These are phyloP conservation scores for Phytopythium boreale DNA, from an alignment of 352 stramenopile species.

Conservation along the genomic window DNA sequence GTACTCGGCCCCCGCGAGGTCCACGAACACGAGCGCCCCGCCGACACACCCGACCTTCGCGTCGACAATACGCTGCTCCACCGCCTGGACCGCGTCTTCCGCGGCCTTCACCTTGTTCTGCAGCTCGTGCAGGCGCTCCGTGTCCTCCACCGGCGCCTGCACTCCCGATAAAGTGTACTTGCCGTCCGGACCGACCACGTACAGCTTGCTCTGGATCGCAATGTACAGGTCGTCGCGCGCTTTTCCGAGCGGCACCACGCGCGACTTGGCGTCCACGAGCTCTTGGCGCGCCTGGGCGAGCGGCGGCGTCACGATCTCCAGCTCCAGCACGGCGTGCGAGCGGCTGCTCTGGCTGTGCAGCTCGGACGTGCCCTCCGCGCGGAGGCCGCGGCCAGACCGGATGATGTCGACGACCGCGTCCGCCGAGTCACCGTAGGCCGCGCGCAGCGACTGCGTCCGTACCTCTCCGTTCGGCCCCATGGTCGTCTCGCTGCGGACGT, in stretches of 20 bases:
- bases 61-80: conserved; percentile 15
- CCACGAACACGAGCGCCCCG: conserved; percentile 45
- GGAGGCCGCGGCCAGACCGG: conserved; percentile 10
- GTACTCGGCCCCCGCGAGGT: conserved; percentile 56
- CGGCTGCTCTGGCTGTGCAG: conserved; percentile 47
- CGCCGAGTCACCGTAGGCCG: conserved; percentile 23
- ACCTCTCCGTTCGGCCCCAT: conserved; percentile 39
- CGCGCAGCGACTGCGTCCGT: conserved; percentile 35
- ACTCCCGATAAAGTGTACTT: conserved; percentile 19
- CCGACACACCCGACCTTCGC: conserved; percentile 16
- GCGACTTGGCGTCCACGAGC: conserved; percentile 27
- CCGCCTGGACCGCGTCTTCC: conserved; percentile 15
- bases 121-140: conserved; percentile 17
- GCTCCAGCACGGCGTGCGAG: conserved; percentile 46
- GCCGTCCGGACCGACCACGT: conserved; percentile 19
- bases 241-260: conserved; percentile 41
- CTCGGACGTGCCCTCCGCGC: conserved; percentile 45
- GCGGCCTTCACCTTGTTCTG: conserved; percentile 16
- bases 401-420: conserved; percentile 24
- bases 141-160: conserved; percentile 16
- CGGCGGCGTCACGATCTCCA: conserved; percentile 45
- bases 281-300: conserved; percentile 29
- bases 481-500: conserved; percentile 49
- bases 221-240: conserved; percentile 49
- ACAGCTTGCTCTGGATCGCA: conserved; percentile 40